Evolutionary conservation across 257 asterid species (phyloP), one percentile per base, ranked within the genome.

Genomic region (Cinchona pubescens): DNA sequence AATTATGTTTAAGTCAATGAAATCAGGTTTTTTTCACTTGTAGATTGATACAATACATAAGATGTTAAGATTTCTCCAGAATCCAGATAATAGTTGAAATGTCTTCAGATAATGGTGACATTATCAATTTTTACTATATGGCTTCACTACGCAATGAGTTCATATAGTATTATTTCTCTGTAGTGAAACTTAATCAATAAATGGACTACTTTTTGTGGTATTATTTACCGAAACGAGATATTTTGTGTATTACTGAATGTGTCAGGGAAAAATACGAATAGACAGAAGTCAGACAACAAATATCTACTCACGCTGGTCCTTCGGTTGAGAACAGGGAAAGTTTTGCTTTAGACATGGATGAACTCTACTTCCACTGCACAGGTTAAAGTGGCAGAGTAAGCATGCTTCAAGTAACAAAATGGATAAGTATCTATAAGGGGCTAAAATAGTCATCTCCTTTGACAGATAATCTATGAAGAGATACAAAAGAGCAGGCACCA

Each of bases 281-380:
- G 23, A 37, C n/a, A 16, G 43, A 10, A 69, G 60, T 45, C 30
- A 6, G 42, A 23, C 1, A 67, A 7, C 25, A 40, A 58, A 43
- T 71, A 51, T 75, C 64, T 37, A 75, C 94, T 88, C 83, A 86
- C 98, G 85, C 65, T 56, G 76, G 69, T 80, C 56, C 66, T 27
- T 76, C 25, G 90, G 77, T 30, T 76, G 83, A 15, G 76, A 69
- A 75, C 98, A 92, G 72, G 98, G 98, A 78, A 82, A 88, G 51
- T 79, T 83, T 78, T 83, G 96, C 90, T 82, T 83, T 88, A 92
- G 77, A 74, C 98, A 92, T 62, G 93, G 48, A 55, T 84, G 86
- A 40, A 78, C 74, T 74, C 80, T 77, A 73, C 79, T 77, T 53
- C 84, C 78, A 78, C 69, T 73, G 76, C 67, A 80, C 49, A 77